Conservation (phyloP, 345 rosid species). For the Pistacia vera region DNA sequence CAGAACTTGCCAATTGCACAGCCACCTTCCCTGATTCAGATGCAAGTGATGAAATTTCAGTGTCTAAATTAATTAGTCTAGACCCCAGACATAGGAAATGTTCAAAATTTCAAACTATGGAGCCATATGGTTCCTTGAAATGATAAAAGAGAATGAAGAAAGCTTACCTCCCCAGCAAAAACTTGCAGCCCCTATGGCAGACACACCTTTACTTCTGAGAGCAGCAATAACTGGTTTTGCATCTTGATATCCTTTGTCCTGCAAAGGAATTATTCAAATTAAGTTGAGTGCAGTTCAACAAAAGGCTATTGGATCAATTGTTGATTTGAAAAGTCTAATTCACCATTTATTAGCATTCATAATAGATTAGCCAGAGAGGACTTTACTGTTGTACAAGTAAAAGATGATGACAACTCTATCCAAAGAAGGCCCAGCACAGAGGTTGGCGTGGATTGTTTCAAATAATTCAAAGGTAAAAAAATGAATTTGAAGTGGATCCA, state of each 20-base stretch:
- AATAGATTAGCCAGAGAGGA: background rate
- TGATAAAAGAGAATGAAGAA: background rate
- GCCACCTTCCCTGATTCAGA: slow-evolving; percentile 7
- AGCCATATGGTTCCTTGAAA: background rate
- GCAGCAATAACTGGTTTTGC: slow-evolving; percentile 15
- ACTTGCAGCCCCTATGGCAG: slow-evolving; percentile 19
- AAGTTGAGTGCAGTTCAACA: background rate
- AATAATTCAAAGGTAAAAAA: background rate
- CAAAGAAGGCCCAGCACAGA: background rate
- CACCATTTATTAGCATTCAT: background rate
- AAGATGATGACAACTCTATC: background rate
- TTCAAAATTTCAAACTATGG: background rate
- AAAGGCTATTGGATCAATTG: background rate
- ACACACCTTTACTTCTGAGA: slow-evolving; percentile 17
- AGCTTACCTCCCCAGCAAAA: slow-evolving; percentile 27
- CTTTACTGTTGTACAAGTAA: background rate
- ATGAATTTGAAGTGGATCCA: background rate
- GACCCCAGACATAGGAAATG: background rate
- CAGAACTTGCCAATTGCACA: slow-evolving; percentile 11
- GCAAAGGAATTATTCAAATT: background rate
- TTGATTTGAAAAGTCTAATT: background rate
- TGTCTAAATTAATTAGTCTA: background rate
- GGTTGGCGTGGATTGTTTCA: background rate
- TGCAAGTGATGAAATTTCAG: background rate
- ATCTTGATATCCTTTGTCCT: slow-evolving; percentile 20